Evolutionary conservation across 768 basidiomycete genomes (phyloP).

Genomic region (Agrocybe chaxingu): DNA sequence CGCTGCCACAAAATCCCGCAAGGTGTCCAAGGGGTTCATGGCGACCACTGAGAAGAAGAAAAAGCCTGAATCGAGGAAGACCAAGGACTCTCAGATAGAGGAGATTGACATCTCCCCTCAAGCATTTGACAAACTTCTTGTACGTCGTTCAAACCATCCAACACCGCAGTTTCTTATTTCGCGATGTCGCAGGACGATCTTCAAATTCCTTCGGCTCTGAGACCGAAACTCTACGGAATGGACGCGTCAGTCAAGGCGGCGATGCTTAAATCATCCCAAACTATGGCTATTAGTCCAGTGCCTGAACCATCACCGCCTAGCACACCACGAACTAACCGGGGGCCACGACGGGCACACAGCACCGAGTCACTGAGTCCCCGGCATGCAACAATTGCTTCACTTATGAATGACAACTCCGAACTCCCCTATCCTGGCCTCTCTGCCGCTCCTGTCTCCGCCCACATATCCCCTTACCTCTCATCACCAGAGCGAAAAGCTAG

Average conservation of each 20-base stretch:
- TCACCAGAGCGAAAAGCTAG: slow-evolving; percentile 38
- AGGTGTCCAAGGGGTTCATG: slow-evolving; percentile 28
- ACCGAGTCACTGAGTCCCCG: slow-evolving; percentile 66
- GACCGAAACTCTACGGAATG: slow-evolving; percentile 78
- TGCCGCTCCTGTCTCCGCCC: slow-evolving; percentile 35
- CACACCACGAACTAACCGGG: slow-evolving; percentile 43
- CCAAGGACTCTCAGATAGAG: slow-evolving; percentile 24
- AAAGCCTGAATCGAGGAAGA: slow-evolving; percentile 41
- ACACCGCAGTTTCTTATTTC: slow-evolving; percentile 7
- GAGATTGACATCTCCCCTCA: slow-evolving; percentile 39
- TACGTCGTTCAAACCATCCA: slow-evolving; percentile 30
- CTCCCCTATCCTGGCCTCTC: slow-evolving; percentile 33
- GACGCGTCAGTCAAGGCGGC: slow-evolving; percentile 85
- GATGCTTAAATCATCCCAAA: slow-evolving; percentile 85
- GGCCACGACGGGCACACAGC: slow-evolving; percentile 67
- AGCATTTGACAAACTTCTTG: slow-evolving; percentile 81
- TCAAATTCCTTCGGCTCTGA: slow-evolving; percentile 76
- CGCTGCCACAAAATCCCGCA: slow-evolving; percentile 19
- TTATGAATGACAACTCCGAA: slow-evolving; percentile 33
- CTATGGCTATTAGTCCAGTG: slow-evolving; percentile 43
- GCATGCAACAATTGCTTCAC: slow-evolving; percentile 32
- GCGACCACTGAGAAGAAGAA: slow-evolving; percentile 38
- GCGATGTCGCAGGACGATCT: slow-evolving; percentile 66
- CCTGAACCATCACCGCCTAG: slow-evolving; percentile 31
- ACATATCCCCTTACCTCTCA: slow-evolving; percentile 35